Conservation (phyloP, 495 filamentous ascomycete species). For the Geoglossum glabrum region DNA sequence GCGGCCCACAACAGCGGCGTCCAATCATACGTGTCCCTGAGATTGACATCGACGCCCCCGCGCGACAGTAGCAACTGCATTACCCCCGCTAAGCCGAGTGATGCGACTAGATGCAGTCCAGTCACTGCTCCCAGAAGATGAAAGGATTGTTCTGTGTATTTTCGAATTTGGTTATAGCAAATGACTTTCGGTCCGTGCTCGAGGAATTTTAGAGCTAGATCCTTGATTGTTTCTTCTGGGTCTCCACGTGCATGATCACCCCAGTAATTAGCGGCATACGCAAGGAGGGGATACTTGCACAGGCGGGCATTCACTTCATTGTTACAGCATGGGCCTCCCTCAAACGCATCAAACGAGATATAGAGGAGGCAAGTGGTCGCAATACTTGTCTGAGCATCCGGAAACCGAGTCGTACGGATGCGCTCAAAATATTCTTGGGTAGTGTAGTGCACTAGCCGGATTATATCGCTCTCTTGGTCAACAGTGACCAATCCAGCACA, state of each 20-base stretch:
- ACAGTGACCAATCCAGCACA: slow-evolving; percentile 29
- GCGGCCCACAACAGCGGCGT: background rate
- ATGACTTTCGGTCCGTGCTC: background rate
- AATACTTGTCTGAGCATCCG: slow-evolving; percentile 18
- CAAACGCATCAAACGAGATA: slow-evolving; percentile 22
- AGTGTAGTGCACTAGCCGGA: slow-evolving; percentile 36
- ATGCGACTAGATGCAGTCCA: background rate
- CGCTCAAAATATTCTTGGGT: slow-evolving; percentile 30
- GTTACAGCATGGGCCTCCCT: background rate
- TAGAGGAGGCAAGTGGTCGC: slow-evolving; percentile 24
- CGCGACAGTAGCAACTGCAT: background rate
- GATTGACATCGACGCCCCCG: background rate
- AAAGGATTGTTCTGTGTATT: too few species aligned
- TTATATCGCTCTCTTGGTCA: slow-evolving; percentile 16
- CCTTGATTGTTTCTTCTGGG: background rate
- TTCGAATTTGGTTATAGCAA: background rate
- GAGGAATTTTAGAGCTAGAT: background rate
- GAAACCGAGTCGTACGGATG: slow-evolving; percentile 18
- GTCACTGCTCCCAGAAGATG: background rate
- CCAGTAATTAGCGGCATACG: background rate
- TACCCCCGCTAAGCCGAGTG: background rate
- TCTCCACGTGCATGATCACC: background rate
- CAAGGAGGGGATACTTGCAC: background rate
- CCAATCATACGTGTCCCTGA: background rate
- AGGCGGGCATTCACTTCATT: background rate